Percentiles rank a stretch among this genome's conserved stretches.
Evolutionary conservation across 345 rosid genomes (phyloP).

Genomic region (Hevea brasiliensis): DNA sequence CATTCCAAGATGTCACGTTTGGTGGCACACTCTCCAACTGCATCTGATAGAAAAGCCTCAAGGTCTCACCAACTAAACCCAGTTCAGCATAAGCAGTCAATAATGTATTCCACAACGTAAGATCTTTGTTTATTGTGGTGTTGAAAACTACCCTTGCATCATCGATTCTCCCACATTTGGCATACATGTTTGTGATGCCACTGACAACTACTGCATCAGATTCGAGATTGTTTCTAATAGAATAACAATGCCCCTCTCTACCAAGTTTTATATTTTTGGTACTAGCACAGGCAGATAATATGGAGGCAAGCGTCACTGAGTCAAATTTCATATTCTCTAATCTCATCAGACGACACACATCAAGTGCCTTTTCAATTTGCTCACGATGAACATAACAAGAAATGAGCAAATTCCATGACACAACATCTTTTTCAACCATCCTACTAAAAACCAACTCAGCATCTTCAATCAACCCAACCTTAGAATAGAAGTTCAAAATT

Average conservation of each 20-base stretch:
- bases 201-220: constrained; percentile 55
- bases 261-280: constrained; percentile 47
- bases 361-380: constrained; percentile 49
- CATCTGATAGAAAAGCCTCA: constrained; percentile 73
- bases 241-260: constrained; percentile 61
- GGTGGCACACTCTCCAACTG: constrained; percentile 64
- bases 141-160: constrained; percentile 54
- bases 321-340: constrained; percentile 54
- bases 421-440: constrained; percentile 57
- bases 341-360: constrained; percentile 54
- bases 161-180: constrained; percentile 52
- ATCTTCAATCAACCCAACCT: constrained; percentile 63
- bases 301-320: constrained; percentile 59
- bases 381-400: constrained; percentile 54
- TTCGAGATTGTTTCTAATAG: constrained; percentile 56
- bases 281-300: constrained; percentile 55
- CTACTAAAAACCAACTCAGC: constrained; percentile 58
- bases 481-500: constrained; percentile 65
- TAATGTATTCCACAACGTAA: constrained; percentile 62
- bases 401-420: constrained; percentile 81
- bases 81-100: constrained; percentile 63
- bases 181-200: constrained; percentile 56
- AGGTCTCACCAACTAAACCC: constrained; percentile 54
- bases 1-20: constrained; percentile 66
- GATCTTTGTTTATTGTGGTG: constrained; percentile 42